Percentiles rank a stretch among this genome's conserved stretches.
Conservation (phyloP, 345 rosid species). For the Triadica sebifera region DNA sequence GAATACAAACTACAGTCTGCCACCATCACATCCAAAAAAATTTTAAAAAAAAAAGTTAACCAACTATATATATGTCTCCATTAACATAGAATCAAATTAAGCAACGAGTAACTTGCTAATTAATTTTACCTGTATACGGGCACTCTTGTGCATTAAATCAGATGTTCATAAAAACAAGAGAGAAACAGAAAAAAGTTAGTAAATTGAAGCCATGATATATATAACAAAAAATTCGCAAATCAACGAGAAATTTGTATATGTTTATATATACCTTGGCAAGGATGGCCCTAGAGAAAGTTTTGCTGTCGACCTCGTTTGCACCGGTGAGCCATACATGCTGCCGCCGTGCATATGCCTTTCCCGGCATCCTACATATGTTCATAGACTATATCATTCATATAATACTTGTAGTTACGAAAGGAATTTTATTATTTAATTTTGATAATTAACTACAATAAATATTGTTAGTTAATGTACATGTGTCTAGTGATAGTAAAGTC, state of each 20-base stretch:
- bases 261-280: slow-evolving; percentile 71
- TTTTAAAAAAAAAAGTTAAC: neutral
- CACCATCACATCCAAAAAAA: neutral
- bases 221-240: neutral
- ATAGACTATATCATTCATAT: too few species aligned
- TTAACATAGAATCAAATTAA: neutral
- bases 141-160: slow-evolving; percentile 42
- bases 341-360: slow-evolving; percentile 80
- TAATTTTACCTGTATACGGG: slow-evolving; percentile 55
- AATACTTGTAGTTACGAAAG: too few species aligned
- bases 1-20: slow-evolving; percentile 94
- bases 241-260: neutral
- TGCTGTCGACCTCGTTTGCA: slow-evolving; percentile 87
- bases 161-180: slow-evolving; percentile 8
- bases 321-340: slow-evolving; percentile 85
- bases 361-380: slow-evolving; percentile 63
- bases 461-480: neutral
- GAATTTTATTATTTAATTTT: too few species aligned
- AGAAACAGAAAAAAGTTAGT: neutral
- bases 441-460: too few species aligned
- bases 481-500: too few species aligned
- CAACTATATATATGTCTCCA: neutral
- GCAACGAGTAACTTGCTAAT: neutral
- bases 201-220: neutral
- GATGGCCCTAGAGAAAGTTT: slow-evolving; percentile 85